These are phyloP conservation scores for Yarrowia deformans DNA, from an alignment of 805 yeast genomes.

Conservation along the genomic window DNA sequence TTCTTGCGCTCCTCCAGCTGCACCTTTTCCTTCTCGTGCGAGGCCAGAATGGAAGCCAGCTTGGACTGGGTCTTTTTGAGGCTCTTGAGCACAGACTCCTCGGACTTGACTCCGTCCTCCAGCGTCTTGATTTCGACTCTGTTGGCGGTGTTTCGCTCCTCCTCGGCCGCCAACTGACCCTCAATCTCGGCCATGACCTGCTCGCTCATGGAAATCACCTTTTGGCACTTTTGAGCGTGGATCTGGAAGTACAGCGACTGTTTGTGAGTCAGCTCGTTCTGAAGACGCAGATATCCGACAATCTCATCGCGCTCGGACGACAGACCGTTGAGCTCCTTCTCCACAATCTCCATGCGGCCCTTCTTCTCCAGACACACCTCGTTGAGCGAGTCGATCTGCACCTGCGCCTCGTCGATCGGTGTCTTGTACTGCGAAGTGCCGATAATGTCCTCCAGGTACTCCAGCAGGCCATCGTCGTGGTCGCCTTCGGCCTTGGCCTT, in stretches of 20 bases:
- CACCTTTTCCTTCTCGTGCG: conserved; percentile 65
- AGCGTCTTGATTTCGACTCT: conserved; percentile 52
- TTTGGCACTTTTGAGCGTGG: conserved; percentile 54
- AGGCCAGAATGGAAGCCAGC: conserved; percentile 48
- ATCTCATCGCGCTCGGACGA: conserved; percentile 75
- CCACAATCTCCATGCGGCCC: conserved; percentile 77
- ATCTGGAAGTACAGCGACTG: conserved; percentile 65
- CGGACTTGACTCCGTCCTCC: conserved; percentile 42
- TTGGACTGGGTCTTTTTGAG: conserved; percentile 48
- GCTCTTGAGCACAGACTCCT: conserved; percentile 43
- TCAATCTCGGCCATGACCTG: conserved; percentile 54
- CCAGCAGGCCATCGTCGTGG: conserved; percentile 90
- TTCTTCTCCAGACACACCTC: conserved; percentile 84
- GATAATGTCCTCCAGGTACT: conserved; percentile 94
- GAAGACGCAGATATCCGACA: conserved; percentile 65
- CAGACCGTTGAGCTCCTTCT: conserved; percentile 69
- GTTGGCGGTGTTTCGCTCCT: conserved; percentile 51
- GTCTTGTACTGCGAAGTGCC: conserved; percentile 89
- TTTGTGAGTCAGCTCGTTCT: conserved; percentile 63
- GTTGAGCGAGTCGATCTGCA: conserved; percentile 73
- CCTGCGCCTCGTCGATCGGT: conserved; percentile 69
- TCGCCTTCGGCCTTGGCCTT: conserved; percentile 94
- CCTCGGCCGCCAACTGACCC: conserved; percentile 56
- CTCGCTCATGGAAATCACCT: conserved; percentile 53
- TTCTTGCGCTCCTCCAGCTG: conserved; percentile 79